These are phyloP conservation scores for Thymus quinquecostatus DNA, from an alignment of 257 asterid genomes.

Conservation along the genomic window DNA sequence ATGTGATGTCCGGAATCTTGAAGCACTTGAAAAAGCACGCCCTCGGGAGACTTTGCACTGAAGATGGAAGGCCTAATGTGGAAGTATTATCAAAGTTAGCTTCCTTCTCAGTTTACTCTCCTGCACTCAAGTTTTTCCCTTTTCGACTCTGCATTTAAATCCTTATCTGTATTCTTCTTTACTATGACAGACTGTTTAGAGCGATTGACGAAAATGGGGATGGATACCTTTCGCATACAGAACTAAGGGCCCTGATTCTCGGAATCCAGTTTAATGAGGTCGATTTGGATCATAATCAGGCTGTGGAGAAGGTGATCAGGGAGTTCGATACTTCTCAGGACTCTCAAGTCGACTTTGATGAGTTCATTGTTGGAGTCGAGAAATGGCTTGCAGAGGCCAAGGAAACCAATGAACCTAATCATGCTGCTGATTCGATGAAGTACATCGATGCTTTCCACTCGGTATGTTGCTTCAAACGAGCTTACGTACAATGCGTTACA, in stretches of 20 bases:
- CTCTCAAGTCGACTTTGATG: constrained; percentile 44
- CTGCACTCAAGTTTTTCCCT: not conserved
- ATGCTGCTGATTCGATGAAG: constrained; percentile 55
- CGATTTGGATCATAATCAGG: constrained; percentile 63
- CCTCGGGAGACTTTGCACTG: constrained; percentile 66
- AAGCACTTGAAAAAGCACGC: constrained; percentile 64
- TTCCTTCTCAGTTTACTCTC: not conserved
- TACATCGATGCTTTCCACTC: constrained; percentile 60
- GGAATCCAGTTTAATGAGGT: constrained; percentile 74
- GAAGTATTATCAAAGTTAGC: constrained; percentile 64
- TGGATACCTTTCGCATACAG: constrained; percentile 57
- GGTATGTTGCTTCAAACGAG: constrained; percentile 44
- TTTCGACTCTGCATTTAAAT: constrained; percentile 4
- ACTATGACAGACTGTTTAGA: constrained; percentile 58
- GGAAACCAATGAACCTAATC: constrained; percentile 39
- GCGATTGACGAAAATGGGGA: constrained; percentile 68
- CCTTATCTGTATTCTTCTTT: constrained; percentile 19
- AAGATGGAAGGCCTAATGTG: constrained; percentile 60
- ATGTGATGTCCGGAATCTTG: constrained; percentile 79
- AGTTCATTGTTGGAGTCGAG: constrained; percentile 61
- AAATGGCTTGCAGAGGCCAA: constrained; percentile 80
- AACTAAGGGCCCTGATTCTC: constrained; percentile 65
- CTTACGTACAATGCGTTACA: not conserved
- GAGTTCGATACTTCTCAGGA: constrained; percentile 74
- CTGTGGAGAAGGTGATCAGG: constrained; percentile 59